Conservation (phyloP, 108 stramenopile genomes). For the Asterionellopsis glacialis region DNA sequence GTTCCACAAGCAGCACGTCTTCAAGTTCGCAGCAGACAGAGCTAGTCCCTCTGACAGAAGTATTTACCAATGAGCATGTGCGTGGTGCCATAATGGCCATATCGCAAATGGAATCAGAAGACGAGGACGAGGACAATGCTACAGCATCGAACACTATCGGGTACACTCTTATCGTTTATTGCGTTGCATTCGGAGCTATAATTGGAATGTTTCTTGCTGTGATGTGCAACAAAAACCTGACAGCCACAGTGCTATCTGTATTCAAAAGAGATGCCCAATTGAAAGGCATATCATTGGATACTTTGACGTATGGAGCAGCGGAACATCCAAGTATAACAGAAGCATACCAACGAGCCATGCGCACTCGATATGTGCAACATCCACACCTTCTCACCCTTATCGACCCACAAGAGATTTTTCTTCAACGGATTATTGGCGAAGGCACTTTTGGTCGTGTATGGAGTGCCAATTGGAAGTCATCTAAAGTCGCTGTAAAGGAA, state of each 20-base stretch:
- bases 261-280: constrained; percentile 50
- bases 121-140: constrained; percentile 22
- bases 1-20: constrained; percentile 4
- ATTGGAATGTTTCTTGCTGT: constrained; percentile 77
- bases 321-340: constrained; percentile 71
- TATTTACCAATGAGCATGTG: constrained; percentile 55
- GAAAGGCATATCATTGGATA: constrained; percentile 82
- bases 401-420: constrained; percentile 93
- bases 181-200: constrained; percentile 66
- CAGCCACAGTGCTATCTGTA: constrained; percentile 50
- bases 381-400: constrained; percentile 88
- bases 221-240: constrained; percentile 73
- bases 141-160: constrained; percentile 26
- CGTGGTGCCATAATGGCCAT: constrained; percentile 85
- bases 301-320: constrained; percentile 70
- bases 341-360: constrained; percentile 85
- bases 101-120: constrained; percentile 73
- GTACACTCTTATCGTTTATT: constrained; percentile 76
- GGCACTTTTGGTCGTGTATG: constrained; percentile 97
- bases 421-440: constrained; percentile 95
- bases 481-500: constrained; percentile 96
- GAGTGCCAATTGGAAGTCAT: constrained; percentile 93
- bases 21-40: constrained; percentile 36
- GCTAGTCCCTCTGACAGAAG: constrained; percentile 62
- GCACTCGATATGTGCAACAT: constrained; percentile 83